phyloP scores from a whole-genome alignment of 2,329 filamentous ascomycete genomes.

The Botrytis porri region DNA sequence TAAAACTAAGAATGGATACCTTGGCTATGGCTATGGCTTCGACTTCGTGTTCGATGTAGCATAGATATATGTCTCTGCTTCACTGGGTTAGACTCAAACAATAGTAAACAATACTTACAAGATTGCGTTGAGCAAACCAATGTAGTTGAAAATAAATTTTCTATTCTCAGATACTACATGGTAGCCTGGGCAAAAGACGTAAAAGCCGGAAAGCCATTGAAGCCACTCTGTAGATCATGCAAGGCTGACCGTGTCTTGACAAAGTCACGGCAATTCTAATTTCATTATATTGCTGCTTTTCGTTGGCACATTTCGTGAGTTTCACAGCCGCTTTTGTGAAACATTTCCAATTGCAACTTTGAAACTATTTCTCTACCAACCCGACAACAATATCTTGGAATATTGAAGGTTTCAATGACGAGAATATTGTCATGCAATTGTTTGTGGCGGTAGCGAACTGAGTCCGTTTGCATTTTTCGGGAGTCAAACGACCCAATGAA shows the following conservation, averaged over 20 bases:
- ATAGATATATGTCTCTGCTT: conserved; percentile 1
- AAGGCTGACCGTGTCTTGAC: conserved; percentile 7
- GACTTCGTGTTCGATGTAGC: not conserved
- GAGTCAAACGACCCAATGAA: conserved; percentile 1
- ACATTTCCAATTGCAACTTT: conserved; percentile 4
- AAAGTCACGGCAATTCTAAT: not conserved
- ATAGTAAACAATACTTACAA: not conserved
- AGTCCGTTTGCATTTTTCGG: not conserved
- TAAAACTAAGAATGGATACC: not conserved
- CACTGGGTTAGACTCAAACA: not conserved
- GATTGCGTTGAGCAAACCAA: not conserved
- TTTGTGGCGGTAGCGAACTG: conserved; percentile 3
- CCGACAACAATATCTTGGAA: conserved; percentile 5
- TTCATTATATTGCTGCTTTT: conserved; percentile 1
- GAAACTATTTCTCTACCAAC: not conserved
- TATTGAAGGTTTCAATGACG: not conserved
- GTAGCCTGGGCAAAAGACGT: not conserved
- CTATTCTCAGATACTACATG: not conserved
- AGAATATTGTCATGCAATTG: not conserved
- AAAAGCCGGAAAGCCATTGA: not conserved
- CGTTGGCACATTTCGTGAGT: conserved; percentile 4
- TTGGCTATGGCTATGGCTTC: not conserved
- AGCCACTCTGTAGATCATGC: conserved; percentile 1
- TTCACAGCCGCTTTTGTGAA: not conserved
- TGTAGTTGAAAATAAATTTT: not conserved